A percentile compares a stretch with the other conserved stretches of the same genome.
phyloP scores from a whole-genome alignment of 148 eudicot species.

The Rhododendron griersonianum region DNA sequence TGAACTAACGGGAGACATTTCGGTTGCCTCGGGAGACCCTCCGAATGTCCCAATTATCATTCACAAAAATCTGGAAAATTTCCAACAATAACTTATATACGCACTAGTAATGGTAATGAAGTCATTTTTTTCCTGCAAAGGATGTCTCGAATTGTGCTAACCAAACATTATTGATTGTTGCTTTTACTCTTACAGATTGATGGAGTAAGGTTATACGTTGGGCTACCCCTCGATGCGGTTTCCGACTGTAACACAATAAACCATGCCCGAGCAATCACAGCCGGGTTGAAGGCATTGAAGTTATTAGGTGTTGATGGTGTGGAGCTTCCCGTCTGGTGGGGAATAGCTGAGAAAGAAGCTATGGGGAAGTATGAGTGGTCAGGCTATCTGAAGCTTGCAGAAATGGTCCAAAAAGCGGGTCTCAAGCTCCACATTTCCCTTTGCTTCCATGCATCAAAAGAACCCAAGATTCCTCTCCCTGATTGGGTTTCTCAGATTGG shows the following conservation, averaged over 20 bases:
- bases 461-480: slow-evolving; percentile 57
- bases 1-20: too few species aligned
- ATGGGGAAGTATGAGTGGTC: slow-evolving; percentile 79
- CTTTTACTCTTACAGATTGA: slow-evolving; percentile 35
- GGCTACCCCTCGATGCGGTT: slow-evolving; percentile 69
- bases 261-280: slow-evolving; percentile 59
- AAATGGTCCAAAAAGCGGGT: slow-evolving; percentile 55
- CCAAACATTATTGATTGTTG: background rate
- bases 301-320: slow-evolving; percentile 85
- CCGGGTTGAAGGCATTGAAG: slow-evolving; percentile 73
- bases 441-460: slow-evolving; percentile 62
- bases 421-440: slow-evolving; percentile 60
- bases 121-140: background rate
- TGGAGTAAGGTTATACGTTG: slow-evolving; percentile 55
- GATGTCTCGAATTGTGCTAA: background rate
- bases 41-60: too few species aligned
- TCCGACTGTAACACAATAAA: slow-evolving; percentile 47
- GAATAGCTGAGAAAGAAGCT: slow-evolving; percentile 61
- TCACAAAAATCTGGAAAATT: too few species aligned
- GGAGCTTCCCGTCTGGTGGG: slow-evolving; percentile 95
- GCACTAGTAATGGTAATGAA: background rate
- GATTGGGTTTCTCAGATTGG: slow-evolving; percentile 71
- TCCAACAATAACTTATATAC: background rate
- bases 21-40: too few species aligned
- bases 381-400: slow-evolving; percentile 56